These are phyloP conservation scores for Niebla homalea DNA, from an alignment of 495 filamentous ascomycete genomes.

Conservation along the genomic window DNA sequence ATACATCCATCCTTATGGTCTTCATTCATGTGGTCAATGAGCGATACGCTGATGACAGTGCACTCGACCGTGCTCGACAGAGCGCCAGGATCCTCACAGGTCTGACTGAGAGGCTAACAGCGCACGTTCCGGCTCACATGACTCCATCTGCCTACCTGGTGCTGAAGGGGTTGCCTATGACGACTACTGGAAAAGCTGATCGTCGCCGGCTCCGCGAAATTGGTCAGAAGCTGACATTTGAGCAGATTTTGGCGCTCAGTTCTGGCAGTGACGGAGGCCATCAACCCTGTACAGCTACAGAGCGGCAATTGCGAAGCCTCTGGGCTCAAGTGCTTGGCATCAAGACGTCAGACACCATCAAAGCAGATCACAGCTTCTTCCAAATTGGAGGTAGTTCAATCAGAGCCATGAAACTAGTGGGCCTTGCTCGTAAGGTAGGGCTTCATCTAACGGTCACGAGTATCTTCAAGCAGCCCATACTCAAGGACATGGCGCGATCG, in stretches of 20 bases:
- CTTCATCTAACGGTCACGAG: constrained; percentile 7
- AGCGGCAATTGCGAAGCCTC: constrained; percentile 29
- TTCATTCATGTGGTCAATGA: constrained; percentile 1
- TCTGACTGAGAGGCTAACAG: constrained; percentile 13
- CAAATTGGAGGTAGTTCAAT: constrained; percentile 17
- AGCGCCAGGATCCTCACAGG: background rate
- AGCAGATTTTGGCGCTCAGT: constrained; percentile 13
- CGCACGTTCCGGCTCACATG: constrained; percentile 38
- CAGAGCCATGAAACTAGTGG: constrained; percentile 16
- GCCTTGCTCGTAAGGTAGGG: background rate
- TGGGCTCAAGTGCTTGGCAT: constrained; percentile 17
- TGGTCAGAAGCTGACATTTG: background rate
- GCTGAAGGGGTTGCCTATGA: constrained; percentile 37
- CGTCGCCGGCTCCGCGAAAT: constrained; percentile 36
- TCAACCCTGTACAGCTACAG: constrained; percentile 19
- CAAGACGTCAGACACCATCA: constrained; percentile 17
- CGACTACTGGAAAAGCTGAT: constrained; percentile 46
- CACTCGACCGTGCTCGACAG: background rate
- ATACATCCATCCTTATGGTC: constrained; percentile 1
- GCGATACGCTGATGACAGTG: no score
- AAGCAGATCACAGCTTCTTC: constrained; percentile 20
- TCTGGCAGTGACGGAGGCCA: constrained; percentile 18
- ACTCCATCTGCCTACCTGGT: constrained; percentile 49
- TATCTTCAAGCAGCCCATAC: constrained; percentile 16
- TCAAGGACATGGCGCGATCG: constrained; percentile 6